Percentiles rank a stretch among this genome's conserved stretches.
These are phyloP conservation scores for Paracamarosporium sp. DNA, from an alignment of 2,329 filamentous ascomycete species.

Conservation along the genomic window DNA sequence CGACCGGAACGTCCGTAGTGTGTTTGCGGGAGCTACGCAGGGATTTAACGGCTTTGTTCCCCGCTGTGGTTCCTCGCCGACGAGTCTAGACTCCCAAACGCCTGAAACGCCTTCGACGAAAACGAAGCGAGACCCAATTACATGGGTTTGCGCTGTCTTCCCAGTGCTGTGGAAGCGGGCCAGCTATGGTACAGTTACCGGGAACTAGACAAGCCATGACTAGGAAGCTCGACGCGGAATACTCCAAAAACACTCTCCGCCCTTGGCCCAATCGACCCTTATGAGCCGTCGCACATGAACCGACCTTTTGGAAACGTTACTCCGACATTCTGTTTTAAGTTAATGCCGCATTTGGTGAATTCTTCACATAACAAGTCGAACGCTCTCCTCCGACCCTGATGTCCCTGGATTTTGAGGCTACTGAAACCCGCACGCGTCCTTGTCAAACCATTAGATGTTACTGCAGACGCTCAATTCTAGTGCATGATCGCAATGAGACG, in stretches of 20 bases:
- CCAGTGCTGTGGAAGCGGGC: neutral
- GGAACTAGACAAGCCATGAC: neutral
- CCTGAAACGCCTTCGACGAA: neutral
- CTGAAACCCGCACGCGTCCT: no score
- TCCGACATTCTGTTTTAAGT: no score
- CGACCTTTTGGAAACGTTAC: no score
- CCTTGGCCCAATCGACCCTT: neutral
- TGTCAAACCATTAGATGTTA: no score
- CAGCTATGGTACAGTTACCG: neutral
- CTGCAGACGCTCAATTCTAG: no score
- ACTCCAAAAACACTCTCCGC: neutral
- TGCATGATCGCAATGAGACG: no score
- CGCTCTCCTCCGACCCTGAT: no score
- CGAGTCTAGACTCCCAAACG: neutral
- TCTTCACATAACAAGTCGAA: no score
- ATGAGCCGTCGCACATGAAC: neutral
- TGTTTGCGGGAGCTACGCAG: neutral
- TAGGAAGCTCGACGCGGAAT: neutral
- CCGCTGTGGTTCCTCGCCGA: neutral
- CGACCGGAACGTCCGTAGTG: no score
- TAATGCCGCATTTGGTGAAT: no score
- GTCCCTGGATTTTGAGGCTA: no score
- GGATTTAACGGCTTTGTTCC: neutral
- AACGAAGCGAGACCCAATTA: neutral
- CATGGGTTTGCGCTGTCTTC: neutral